These are phyloP conservation scores for Carpinus fangiana DNA, from an alignment of 306 rosid genomes.

Conservation along the genomic window DNA sequence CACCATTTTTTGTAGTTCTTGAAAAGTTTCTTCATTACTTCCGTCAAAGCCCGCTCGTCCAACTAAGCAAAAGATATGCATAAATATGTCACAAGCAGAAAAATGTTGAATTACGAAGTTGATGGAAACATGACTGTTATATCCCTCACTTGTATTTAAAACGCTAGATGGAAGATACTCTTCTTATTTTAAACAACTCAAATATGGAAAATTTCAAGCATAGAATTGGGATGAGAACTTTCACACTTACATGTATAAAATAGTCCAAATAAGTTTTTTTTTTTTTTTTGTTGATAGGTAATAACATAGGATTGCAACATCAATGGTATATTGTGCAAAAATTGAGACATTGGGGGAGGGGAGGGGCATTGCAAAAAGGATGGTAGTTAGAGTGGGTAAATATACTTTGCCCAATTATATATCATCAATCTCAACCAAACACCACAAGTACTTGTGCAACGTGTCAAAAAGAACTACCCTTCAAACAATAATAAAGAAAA, in stretches of 20 bases:
- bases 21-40: constrained; percentile 98
- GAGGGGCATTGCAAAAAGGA: too few relatives aligned
- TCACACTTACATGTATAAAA: background rate
- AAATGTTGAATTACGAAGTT: constrained; percentile 3
- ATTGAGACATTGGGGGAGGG: too few relatives aligned
- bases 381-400: too few relatives aligned
- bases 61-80: constrained; percentile 53
- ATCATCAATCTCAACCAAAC: too few relatives aligned
- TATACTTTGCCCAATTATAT: too few relatives aligned
- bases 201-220: background rate
- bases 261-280: too few relatives aligned
- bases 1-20: constrained; percentile 98
- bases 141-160: background rate
- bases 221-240: background rate
- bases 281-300: too few relatives aligned
- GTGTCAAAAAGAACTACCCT: background rate
- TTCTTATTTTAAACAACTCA: background rate
- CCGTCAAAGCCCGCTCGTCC: constrained; percentile 94
- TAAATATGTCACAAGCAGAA: constrained; percentile 31
- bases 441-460: background rate
- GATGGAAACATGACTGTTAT: background rate
- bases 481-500: background rate
- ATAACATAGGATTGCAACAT: too few relatives aligned
- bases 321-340: too few relatives aligned
- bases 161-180: background rate